Percentiles rank a stretch among this genome's conserved stretches.
These are phyloP conservation scores for Gracilaria domingensis DNA, from an alignment of 23 red algal genomes.

Conservation along the genomic window DNA sequence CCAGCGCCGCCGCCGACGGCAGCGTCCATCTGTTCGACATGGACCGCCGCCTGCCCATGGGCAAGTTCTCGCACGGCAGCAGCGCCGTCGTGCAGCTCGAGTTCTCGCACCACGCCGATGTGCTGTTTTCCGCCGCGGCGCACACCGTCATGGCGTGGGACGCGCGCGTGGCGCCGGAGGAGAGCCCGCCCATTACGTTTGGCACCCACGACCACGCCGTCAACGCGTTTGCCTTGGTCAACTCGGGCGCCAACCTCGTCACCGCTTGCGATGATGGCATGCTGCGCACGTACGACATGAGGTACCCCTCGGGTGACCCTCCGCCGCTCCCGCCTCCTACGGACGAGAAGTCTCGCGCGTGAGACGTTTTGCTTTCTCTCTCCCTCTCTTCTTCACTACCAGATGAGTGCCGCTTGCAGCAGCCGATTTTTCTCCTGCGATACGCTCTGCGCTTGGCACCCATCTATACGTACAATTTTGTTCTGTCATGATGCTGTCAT, in stretches of 20 bases:
- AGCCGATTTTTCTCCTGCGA: no score
- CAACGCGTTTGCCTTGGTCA: conserved; percentile 50
- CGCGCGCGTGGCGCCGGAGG: conserved; percentile 62
- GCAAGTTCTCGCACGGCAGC: conserved; percentile 44
- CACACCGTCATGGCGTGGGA: conserved; percentile 70
- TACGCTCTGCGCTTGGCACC: not conserved
- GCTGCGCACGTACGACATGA: conserved; percentile 57
- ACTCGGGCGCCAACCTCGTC: conserved; percentile 53
- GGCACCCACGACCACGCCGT: conserved; percentile 27
- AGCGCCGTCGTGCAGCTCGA: conserved; percentile 36
- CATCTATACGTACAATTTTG: not conserved
- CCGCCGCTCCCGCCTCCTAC: conserved; percentile 14
- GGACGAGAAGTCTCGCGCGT: not conserved
- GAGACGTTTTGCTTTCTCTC: not conserved
- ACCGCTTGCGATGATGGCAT: conserved; percentile 60
- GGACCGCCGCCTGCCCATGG: conserved; percentile 72
- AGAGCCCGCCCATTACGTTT: conserved; percentile 45
- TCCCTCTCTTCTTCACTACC: no score
- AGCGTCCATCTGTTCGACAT: conserved; percentile 66
- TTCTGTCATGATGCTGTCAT: not conserved
- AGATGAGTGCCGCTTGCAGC: no score
- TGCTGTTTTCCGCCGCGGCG: conserved; percentile 59
- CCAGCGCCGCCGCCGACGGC: conserved; percentile 30
- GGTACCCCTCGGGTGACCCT: conserved; percentile 56
- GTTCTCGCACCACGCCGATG: conserved; percentile 64